These are phyloP conservation scores for Ascochyta pisi DNA, from an alignment of 2,329 filamentous ascomycete genomes.

Conservation along the genomic window DNA sequence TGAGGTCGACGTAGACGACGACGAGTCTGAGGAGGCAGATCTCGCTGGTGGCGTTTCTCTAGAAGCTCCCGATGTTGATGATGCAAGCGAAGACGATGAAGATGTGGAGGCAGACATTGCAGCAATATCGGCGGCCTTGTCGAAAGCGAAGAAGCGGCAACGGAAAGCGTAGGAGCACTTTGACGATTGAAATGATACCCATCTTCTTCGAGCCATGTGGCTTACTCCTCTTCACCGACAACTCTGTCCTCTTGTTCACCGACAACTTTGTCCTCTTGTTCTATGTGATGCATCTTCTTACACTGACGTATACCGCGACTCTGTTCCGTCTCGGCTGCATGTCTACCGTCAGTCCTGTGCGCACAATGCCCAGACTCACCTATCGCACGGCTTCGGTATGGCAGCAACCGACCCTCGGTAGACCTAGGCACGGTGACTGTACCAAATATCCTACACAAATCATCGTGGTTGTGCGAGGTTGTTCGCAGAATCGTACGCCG, in stretches of 20 bases:
- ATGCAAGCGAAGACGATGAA: conserved; percentile 38
- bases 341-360: no score
- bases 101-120: conserved; percentile 43
- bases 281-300: background rate
- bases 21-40: conserved; percentile 27
- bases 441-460: background rate
- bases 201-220: conserved; percentile 11
- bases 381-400: background rate
- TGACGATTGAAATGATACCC: conserved; percentile 42
- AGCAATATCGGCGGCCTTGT: conserved; percentile 44
- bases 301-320: no score
- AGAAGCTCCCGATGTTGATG: conserved; percentile 20
- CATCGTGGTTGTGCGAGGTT: conserved; percentile 14
- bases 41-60: conserved; percentile 24
- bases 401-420: background rate
- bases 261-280: no score
- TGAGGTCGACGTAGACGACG: conserved; percentile 30
- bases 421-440: background rate
- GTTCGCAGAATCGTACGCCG: conserved; percentile 18
- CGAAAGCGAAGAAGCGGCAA: conserved; percentile 44
- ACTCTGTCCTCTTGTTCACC: no score
- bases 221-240: background rate
- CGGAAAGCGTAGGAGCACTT: conserved; percentile 25
- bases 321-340: no score
- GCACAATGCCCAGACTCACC: no score